phyloP scores from a whole-genome alignment of 1,139 yeast genomes.

The Yamadazyma friedrichii region DNA sequence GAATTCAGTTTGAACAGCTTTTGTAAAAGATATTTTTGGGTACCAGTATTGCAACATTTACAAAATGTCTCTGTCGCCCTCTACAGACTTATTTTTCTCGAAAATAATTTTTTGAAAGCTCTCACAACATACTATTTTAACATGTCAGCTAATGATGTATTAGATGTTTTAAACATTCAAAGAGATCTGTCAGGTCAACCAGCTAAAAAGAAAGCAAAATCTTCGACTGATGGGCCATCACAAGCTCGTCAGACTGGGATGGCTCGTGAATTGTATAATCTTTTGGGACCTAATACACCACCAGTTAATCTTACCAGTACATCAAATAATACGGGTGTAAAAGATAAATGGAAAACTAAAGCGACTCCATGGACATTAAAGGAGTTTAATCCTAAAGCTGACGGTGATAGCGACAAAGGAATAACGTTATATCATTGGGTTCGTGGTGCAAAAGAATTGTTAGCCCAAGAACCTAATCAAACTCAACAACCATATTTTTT shows the following conservation, averaged over 20 bases:
- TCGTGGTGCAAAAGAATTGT: constrained; percentile 61
- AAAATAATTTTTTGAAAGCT: not conserved
- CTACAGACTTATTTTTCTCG: not conserved
- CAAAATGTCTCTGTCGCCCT: not conserved
- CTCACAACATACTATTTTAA: constrained; percentile 2
- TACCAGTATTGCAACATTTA: too few species aligned
- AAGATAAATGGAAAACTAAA: constrained; percentile 64
- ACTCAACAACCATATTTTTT: constrained; percentile 60
- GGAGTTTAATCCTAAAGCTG: constrained; percentile 55
- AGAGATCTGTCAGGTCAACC: constrained; percentile 39
- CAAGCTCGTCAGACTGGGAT: constrained; percentile 62
- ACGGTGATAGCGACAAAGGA: constrained; percentile 37
- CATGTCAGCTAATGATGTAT: constrained; percentile 62
- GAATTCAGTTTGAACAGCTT: too few species aligned
- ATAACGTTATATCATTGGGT: constrained; percentile 78
- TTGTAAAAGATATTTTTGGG: too few species aligned
- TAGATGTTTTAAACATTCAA: constrained; percentile 73
- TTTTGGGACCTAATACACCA: constrained; percentile 91
- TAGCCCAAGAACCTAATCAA: constrained; percentile 24
- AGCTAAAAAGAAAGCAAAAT: constrained; percentile 39
- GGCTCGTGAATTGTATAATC: constrained; percentile 84
- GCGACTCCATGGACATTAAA: constrained; percentile 83
- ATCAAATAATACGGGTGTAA: constrained; percentile 45
- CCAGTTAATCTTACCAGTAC: constrained; percentile 64
- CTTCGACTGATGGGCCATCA: constrained; percentile 25